Conservation (phyloP, 176 grass and related monocot species). For the Aegilops sharonensis region DNA sequence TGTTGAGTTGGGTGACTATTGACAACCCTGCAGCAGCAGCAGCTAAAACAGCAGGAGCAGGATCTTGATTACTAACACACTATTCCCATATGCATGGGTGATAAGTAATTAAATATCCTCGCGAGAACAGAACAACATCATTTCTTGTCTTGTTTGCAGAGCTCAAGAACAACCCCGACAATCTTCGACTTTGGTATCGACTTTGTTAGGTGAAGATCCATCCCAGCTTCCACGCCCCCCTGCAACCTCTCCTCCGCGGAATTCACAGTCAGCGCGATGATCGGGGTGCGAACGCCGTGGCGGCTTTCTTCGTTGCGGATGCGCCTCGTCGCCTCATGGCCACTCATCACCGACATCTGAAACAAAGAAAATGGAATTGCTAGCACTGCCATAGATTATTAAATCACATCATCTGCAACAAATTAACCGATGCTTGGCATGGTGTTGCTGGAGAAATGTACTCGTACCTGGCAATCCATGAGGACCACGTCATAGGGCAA, state of each 20-base stretch:
- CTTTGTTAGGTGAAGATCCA: background rate
- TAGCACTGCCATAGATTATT: too few species aligned
- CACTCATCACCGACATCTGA: too few species aligned
- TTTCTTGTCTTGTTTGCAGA: background rate
- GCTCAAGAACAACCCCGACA: background rate
- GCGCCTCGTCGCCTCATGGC: too few species aligned
- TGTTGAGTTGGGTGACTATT: too few species aligned
- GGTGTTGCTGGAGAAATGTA: background rate
- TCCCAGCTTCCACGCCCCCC: constrained; percentile 34
- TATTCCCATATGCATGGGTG: too few species aligned
- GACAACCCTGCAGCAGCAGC: too few species aligned
- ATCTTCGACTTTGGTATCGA: background rate
- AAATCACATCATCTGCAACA: background rate
- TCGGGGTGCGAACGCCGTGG: constrained; percentile 39
- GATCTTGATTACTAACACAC: too few species aligned
- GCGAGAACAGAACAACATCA: too few species aligned
- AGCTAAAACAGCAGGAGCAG: too few species aligned
- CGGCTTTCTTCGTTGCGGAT: too few species aligned
- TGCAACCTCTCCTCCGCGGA: constrained; percentile 30
- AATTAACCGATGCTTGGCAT: background rate
- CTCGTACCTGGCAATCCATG: constrained; percentile 71
- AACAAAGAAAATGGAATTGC: too few species aligned
- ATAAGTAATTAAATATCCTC: too few species aligned
- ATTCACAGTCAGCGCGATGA: constrained; percentile 63
- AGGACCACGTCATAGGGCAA: constrained; percentile 38